phyloP scores from a whole-genome alignment of 2,329 filamentous ascomycete species.

The Talaromyces islandicus region DNA sequence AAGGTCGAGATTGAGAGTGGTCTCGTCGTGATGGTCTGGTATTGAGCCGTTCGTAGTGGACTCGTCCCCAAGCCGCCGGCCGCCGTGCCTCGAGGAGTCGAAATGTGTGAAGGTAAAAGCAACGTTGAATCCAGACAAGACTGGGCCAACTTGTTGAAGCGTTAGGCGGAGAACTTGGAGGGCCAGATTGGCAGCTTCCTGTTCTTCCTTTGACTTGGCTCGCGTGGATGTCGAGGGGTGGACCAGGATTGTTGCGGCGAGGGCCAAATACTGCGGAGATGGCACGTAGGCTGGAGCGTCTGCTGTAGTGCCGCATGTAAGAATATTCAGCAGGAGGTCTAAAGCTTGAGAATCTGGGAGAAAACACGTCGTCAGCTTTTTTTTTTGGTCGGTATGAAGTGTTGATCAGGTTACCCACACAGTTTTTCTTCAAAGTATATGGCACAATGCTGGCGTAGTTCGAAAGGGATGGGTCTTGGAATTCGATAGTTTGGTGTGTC shows the following conservation, averaged over 20 bases:
- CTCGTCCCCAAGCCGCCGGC: conserved; percentile 21
- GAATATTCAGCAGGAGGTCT: conserved; percentile 51
- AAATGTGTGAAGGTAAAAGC: conserved; percentile 63
- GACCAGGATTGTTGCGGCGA: conserved; percentile 74
- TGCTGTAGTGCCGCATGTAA: conserved; percentile 28
- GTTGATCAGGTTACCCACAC: conserved; percentile 41
- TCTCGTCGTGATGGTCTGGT: conserved; percentile 40
- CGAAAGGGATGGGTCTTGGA: conserved; percentile 53
- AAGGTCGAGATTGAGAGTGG: conserved; percentile 53
- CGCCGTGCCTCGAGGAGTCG: conserved; percentile 25
- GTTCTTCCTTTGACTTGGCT: conserved; percentile 54
- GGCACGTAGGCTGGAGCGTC: conserved; percentile 56
- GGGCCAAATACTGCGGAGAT: conserved; percentile 64
- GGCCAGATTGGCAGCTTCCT: conserved; percentile 60
- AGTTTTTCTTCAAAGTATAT: conserved; percentile 72
- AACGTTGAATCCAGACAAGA: conserved; percentile 62
- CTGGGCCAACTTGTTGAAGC: conserved; percentile 58
- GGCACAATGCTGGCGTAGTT: conserved; percentile 60
- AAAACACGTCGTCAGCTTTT: conserved; percentile 1
- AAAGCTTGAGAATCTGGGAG: conserved; percentile 52
- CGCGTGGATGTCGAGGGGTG: conserved; percentile 76
- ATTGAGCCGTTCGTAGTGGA: conserved; percentile 3
- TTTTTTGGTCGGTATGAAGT: conserved; percentile 6
- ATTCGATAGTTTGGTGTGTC: conserved; percentile 41
- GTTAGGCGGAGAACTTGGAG: conserved; percentile 65